Evolutionary conservation across 192 early-diverging fungal species (phyloP).

Genomic region (Hyaloraphidium curvatum): DNA sequence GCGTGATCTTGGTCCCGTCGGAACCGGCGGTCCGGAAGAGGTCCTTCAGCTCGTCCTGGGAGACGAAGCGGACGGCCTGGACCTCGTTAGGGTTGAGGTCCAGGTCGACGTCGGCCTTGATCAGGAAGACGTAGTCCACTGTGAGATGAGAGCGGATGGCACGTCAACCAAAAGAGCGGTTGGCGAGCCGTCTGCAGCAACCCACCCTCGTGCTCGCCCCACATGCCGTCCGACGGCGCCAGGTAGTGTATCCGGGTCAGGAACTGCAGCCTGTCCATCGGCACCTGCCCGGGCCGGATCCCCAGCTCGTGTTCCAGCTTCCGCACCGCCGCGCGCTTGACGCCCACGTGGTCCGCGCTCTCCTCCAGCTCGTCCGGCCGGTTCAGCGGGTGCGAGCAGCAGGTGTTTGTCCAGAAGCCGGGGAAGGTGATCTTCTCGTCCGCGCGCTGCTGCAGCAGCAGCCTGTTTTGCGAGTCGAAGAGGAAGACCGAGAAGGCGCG

Average conservation of each 20-base stretch:
- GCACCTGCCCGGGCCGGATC: constrained; percentile 55
- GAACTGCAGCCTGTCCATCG: constrained; percentile 65
- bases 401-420: constrained; percentile 90
- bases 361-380: constrained; percentile 57
- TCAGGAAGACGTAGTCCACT: constrained; percentile 86
- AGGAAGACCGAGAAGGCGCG: constrained; percentile 93
- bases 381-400: constrained; percentile 92
- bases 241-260: constrained; percentile 91
- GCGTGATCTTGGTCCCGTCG: constrained; percentile 53
- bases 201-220: constrained; percentile 94
- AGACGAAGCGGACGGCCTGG: constrained; percentile 58
- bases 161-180: neutral
- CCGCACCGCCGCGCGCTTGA: constrained; percentile 69
- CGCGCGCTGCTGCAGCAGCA: constrained; percentile 88
- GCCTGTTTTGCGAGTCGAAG: constrained; percentile 68
- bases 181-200: neutral
- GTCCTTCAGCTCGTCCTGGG: constrained; percentile 54
- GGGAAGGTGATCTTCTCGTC: constrained; percentile 98
- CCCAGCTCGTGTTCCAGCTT: constrained; percentile 94
- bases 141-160: neutral
- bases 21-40: constrained; percentile 46
- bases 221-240: constrained; percentile 82
- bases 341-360: constrained; percentile 35
- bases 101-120: constrained; percentile 46
- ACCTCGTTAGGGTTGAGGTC: constrained; percentile 82